These are phyloP conservation scores for Coemansia sp. DNA, from an alignment of 192 early-diverging fungal species.

Conservation along the genomic window DNA sequence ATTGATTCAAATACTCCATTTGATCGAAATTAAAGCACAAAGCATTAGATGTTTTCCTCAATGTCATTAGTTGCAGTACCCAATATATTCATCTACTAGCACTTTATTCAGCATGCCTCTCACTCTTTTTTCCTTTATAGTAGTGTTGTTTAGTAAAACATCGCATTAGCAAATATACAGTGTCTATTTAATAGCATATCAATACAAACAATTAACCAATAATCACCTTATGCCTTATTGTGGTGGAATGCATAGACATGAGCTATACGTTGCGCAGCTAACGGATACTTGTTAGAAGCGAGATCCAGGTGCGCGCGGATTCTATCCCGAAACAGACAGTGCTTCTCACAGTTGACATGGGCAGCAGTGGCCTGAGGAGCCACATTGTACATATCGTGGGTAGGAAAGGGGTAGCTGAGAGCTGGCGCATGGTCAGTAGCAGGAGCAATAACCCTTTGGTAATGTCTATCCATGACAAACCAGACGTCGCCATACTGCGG, in stretches of 20 bases:
- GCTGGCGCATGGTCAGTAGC: neutral
- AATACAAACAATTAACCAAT: neutral
- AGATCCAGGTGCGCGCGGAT: too few species aligned
- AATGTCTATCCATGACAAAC: neutral
- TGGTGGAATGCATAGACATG: slow-evolving; percentile 6
- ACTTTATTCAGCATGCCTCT: too few species aligned
- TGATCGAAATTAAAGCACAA: too few species aligned
- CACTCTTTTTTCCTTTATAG: too few species aligned
- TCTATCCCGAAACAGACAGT: too few species aligned
- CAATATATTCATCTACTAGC: too few species aligned
- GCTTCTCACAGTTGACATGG: neutral
- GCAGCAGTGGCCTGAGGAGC: slow-evolving; percentile 19
- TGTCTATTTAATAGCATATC: neutral
- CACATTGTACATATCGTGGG: neutral
- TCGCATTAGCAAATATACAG: too few species aligned
- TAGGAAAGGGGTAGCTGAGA: slow-evolving; percentile 21
- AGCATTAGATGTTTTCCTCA: too few species aligned
- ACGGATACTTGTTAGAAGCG: neutral
- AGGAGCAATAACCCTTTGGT: slow-evolving; percentile 1
- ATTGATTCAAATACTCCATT: too few species aligned
- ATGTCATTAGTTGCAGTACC: too few species aligned
- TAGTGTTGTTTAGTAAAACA: too few species aligned
- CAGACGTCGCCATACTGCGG: slow-evolving; percentile 18
- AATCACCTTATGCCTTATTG: neutral
- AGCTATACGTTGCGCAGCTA: slow-evolving; percentile 18